These are phyloP conservation scores for Millerozyma acaciae DNA, from an alignment of 805 yeast species.

Conservation along the genomic window DNA sequence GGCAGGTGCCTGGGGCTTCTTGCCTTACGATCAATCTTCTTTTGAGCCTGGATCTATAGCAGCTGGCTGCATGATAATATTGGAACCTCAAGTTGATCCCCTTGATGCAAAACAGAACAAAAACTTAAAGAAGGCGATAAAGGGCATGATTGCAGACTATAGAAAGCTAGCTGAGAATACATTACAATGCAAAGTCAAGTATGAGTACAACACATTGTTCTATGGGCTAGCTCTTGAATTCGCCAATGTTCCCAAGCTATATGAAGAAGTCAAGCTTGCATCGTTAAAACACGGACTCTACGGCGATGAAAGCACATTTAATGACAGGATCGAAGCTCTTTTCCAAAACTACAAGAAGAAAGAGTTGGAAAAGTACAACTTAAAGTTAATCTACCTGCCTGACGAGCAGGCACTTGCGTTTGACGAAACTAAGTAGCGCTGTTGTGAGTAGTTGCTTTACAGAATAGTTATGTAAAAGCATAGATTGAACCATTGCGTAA, in stretches of 20 bases:
- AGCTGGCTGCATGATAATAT: neutral
- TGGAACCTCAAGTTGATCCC: conserved; percentile 1
- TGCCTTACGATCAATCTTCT: too few relatives aligned
- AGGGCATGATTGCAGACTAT: conserved; percentile 3
- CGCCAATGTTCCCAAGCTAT: neutral
- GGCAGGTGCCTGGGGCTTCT: too few relatives aligned
- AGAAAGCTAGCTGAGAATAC: neutral
- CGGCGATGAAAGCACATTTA: neutral
- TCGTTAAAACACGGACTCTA: neutral
- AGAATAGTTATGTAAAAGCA: too few relatives aligned
- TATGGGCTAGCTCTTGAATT: conserved; percentile 7
- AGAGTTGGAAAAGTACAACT: conserved; percentile 1
- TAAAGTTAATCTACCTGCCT: neutral
- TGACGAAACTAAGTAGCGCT: too few relatives aligned
- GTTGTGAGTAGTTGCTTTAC: too few relatives aligned
- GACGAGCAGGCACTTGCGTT: too few relatives aligned
- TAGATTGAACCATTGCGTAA: too few relatives aligned
- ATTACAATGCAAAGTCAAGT: conserved; percentile 4
- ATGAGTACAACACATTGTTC: conserved; percentile 7
- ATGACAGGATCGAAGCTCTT: neutral
- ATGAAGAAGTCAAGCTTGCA: neutral
- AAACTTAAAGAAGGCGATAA: neutral
- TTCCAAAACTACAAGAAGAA: conserved; percentile 3
- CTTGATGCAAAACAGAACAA: neutral
- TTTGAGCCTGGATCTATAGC: too few relatives aligned